A percentile compares a stretch with the other conserved stretches of the same genome.
Evolutionary conservation across 805 yeast genomes (phyloP).

Genomic region (Cyberlindnera maclurae): DNA sequence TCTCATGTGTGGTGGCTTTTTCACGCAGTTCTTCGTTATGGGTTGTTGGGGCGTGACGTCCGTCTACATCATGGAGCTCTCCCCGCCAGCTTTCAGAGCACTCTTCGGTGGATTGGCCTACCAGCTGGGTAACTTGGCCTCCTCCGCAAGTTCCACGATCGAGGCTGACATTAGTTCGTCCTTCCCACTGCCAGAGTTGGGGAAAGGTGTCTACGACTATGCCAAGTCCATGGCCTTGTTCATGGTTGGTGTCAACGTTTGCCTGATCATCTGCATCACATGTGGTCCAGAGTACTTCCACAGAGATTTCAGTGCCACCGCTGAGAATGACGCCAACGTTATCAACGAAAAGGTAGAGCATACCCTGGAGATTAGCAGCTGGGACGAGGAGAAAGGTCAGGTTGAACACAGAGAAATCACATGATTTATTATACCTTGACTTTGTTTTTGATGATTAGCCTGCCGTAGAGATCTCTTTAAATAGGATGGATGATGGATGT

Average conservation of each 20-base stretch:
- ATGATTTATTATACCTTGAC: not conserved
- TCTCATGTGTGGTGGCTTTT: conserved; percentile 55
- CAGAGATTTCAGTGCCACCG: conserved; percentile 26
- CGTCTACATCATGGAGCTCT: conserved; percentile 55
- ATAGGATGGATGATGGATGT: conserved; percentile 20
- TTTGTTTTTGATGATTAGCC: too few species aligned
- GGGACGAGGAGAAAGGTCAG: conserved; percentile 7
- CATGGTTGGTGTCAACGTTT: conserved; percentile 58
- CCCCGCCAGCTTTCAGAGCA: conserved; percentile 58
- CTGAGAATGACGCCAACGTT: conserved; percentile 11
- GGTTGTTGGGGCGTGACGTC: conserved; percentile 75
- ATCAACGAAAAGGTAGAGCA: not conserved
- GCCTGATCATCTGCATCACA: conserved; percentile 38
- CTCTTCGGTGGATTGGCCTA: conserved; percentile 56
- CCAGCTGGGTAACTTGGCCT: conserved; percentile 22
- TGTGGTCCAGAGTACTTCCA: conserved; percentile 53
- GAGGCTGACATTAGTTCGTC: conserved; percentile 37
- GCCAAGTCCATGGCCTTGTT: conserved; percentile 68
- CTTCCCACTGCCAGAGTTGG: conserved; percentile 16
- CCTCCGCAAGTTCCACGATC: conserved; percentile 56
- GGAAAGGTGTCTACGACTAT: conserved; percentile 41
- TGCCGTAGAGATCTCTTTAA: not conserved
- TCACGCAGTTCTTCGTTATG: conserved; percentile 58
- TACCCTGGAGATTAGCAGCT: not conserved
- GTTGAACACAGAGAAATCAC: conserved; percentile 5